These are phyloP conservation scores for Penicillium sp. DNA, from an alignment of 2,329 filamentous ascomycete genomes.

Conservation along the genomic window DNA sequence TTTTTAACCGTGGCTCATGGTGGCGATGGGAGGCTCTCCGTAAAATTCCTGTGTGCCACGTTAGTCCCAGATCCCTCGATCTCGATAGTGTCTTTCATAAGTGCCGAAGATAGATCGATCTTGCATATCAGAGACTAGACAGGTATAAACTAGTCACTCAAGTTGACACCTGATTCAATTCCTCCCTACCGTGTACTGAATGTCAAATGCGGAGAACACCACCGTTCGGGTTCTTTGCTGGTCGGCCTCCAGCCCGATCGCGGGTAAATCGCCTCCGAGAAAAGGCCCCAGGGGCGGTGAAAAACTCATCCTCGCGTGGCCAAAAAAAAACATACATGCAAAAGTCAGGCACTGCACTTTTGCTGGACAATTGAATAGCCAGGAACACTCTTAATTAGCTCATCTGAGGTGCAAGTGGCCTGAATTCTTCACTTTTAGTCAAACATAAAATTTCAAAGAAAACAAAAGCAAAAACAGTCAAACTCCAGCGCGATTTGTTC, in stretches of 20 bases:
- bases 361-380: neutral
- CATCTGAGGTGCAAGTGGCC: neutral
- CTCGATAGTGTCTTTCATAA: neutral
- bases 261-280: conserved; percentile 17
- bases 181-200: neutral
- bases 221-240: conserved; percentile 6
- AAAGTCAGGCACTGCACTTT: neutral
- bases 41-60: neutral
- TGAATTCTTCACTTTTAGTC: neutral
- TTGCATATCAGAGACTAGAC: neutral
- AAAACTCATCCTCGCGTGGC: conserved; percentile 14
- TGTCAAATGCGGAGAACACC: neutral
- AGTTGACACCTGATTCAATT: neutral
- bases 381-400: neutral
- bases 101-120: neutral
- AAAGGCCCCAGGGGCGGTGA: conserved; percentile 14
- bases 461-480: neutral
- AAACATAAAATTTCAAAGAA: neutral
- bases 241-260: conserved; percentile 20
- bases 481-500: conserved; percentile 1
- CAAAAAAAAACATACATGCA: neutral
- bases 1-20: conserved; percentile 12
- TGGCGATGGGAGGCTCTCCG: conserved; percentile 13
- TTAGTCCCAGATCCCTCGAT: neutral
- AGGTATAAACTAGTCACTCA: neutral